A percentile compares a stretch with the other conserved stretches of the same genome.
These are phyloP conservation scores for Truncatella angustata DNA, from an alignment of 2,329 filamentous ascomycete genomes.

Conservation along the genomic window DNA sequence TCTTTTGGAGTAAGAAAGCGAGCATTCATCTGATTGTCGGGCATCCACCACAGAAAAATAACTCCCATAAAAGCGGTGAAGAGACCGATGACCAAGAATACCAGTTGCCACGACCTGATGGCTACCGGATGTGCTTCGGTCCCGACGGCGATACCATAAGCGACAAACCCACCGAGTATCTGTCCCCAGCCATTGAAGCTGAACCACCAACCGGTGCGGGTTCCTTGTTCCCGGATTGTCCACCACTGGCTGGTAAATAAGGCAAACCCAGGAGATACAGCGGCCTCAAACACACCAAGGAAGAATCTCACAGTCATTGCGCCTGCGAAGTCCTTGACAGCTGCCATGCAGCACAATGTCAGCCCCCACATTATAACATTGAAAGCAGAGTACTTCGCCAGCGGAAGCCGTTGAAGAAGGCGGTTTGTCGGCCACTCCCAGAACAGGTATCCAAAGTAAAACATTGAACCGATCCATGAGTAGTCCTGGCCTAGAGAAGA, in stretches of 20 bases:
- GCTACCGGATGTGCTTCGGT: conserved; percentile 34
- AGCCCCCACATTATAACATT: conserved; percentile 64
- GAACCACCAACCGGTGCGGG: conserved; percentile 28
- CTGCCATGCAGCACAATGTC: conserved; percentile 27
- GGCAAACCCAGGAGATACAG: conserved; percentile 29
- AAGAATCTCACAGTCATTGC: conserved; percentile 40
- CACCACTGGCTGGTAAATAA: conserved; percentile 32
- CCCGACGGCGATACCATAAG: conserved; percentile 47
- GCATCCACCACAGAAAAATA: conserved; percentile 48
- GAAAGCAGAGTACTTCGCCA: conserved; percentile 65
- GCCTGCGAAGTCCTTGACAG: conserved; percentile 34
- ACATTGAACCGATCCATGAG: conserved; percentile 50
- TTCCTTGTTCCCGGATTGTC: conserved; percentile 27
- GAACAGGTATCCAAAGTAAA: conserved; percentile 48
- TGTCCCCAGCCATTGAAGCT: conserved; percentile 34
- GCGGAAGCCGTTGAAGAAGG: conserved; percentile 60
- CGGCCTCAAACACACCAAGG: conserved; percentile 38
- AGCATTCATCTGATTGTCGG: conserved; percentile 38
- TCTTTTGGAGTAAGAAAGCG: conserved; percentile 56
- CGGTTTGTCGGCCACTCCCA: conserved; percentile 68
- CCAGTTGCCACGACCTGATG: conserved; percentile 65
- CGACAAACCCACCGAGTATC: conserved; percentile 37
- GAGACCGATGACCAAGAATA: conserved; percentile 53
- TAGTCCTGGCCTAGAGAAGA: conserved; percentile 34
- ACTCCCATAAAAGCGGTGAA: conserved; percentile 47